These are phyloP conservation scores for Ophiostoma novo-ulmi DNA, from an alignment of 2,329 filamentous ascomycete species.

Conservation along the genomic window DNA sequence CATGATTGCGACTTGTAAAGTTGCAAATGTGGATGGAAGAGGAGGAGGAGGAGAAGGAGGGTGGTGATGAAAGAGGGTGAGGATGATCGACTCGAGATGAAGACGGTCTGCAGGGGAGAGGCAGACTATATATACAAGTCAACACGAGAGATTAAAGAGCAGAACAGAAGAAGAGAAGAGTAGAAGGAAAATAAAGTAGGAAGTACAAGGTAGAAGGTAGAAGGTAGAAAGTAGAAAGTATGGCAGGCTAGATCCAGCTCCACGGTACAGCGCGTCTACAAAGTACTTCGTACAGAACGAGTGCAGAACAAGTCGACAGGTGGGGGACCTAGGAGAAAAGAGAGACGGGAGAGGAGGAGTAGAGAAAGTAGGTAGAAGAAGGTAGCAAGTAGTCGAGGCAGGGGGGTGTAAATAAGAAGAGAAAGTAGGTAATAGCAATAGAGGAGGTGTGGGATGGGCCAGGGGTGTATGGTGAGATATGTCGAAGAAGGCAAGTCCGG, in stretches of 20 bases:
- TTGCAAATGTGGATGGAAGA: not conserved
- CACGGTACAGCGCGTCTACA: slow-evolving; percentile 23
- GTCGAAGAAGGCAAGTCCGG: not conserved
- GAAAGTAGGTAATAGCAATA: not conserved
- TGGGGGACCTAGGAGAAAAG: slow-evolving; percentile 18
- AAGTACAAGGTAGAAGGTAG: not conserved
- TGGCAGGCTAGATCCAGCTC: slow-evolving; percentile 22
- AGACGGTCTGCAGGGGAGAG: slow-evolving; percentile 16
- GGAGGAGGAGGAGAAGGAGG: not conserved
- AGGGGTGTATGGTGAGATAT: slow-evolving; percentile 6
- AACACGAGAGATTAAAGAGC: slow-evolving; percentile 15
- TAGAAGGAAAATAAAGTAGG: not conserved
- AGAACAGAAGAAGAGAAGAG: slow-evolving; percentile 1
- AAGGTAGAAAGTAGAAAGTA: not conserved
- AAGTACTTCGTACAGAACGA: not conserved
- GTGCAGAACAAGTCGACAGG: slow-evolving; percentile 11
- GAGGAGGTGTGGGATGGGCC: slow-evolving; percentile 13
- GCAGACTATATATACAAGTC: slow-evolving; percentile 20
- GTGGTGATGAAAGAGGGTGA: slow-evolving; percentile 3
- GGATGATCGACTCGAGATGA: slow-evolving; percentile 10
- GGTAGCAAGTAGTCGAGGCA: not conserved
- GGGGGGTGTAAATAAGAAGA: not conserved
- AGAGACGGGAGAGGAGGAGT: slow-evolving; percentile 10
- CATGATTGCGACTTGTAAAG: slow-evolving; percentile 22
- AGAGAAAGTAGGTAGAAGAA: not conserved